Conservation (phyloP, 1,284 basidiomycete genomes). For the Pulveroboletus sp. region DNA sequence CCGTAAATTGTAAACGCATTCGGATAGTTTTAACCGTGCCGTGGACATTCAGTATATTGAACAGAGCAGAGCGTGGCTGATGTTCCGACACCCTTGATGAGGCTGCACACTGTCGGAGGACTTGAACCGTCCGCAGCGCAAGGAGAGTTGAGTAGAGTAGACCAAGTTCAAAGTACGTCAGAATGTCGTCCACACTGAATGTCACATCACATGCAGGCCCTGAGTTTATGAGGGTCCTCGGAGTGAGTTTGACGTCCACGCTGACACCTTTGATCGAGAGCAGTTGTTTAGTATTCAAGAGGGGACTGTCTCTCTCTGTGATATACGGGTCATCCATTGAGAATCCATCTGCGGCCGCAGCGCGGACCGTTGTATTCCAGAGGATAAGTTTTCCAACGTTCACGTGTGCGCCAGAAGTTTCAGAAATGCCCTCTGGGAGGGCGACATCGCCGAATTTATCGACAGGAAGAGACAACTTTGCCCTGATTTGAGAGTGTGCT, state of each 20-base stretch:
- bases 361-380: constrained; percentile 48
- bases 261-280: constrained; percentile 41
- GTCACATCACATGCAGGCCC: constrained; percentile 14
- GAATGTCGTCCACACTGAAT: constrained; percentile 34
- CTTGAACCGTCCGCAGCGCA: constrained; percentile 53
- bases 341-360: constrained; percentile 59
- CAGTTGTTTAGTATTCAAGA: constrained; percentile 44
- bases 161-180: constrained; percentile 56
- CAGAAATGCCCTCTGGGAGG: constrained; percentile 42
- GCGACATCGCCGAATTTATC: constrained; percentile 61
- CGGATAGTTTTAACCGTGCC: constrained; percentile 43
- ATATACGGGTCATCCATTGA: constrained; percentile 61
- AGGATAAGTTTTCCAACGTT: constrained; percentile 43
- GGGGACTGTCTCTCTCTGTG: constrained; percentile 45
- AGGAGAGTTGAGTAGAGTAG: constrained; percentile 76
- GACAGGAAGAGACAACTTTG: constrained; percentile 51
- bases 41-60: constrained; percentile 28
- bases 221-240: constrained; percentile 13
- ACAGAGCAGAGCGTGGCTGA: constrained; percentile 9
- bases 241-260: constrained; percentile 36
- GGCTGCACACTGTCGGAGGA: constrained; percentile 32
- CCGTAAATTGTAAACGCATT: constrained; percentile 44
- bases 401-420: constrained; percentile 31
- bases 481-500: constrained; percentile 44
- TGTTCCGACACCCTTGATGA: constrained; percentile 27